Evolutionary conservation across 1,139 yeast genomes (phyloP).

Genomic region (Hanseniaspora gamundiae): DNA sequence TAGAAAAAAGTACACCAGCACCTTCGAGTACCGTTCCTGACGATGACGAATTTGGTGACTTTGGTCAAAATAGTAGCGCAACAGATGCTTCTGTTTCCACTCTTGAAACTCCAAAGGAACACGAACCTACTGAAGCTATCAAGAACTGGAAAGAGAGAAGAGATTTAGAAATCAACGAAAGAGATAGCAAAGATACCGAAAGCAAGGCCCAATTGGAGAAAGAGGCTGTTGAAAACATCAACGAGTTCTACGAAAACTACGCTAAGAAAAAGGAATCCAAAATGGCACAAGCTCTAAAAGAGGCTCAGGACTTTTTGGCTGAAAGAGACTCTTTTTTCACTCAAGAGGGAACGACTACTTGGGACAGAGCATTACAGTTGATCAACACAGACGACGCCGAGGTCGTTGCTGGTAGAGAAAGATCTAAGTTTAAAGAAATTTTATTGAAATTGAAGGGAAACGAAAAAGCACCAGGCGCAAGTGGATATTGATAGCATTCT

Average conservation of each 20-base stretch:
- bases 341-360: constrained; percentile 43
- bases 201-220: constrained; percentile 58
- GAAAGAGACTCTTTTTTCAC: constrained; percentile 69
- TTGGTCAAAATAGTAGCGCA: constrained; percentile 17
- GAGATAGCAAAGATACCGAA: constrained; percentile 62
- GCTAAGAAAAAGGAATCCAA: constrained; percentile 72
- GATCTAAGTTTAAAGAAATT: constrained; percentile 58
- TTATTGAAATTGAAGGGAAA: constrained; percentile 57
- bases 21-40: constrained; percentile 15
- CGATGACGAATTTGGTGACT: constrained; percentile 25
- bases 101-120: constrained; percentile 4
- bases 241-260: constrained; percentile 89
- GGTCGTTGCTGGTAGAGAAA: constrained; percentile 43
- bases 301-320: constrained; percentile 60
- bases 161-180: constrained; percentile 65
- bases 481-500: constrained; percentile 30
- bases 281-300: constrained; percentile 49
- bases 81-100: constrained; percentile 14
- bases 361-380: constrained; percentile 68
- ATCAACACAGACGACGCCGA: constrained; percentile 33
- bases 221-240: constrained; percentile 79
- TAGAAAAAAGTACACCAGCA: constrained; percentile 23
- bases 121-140: constrained; percentile 44
- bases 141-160: constrained; percentile 80
- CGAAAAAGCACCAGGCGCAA: constrained; percentile 63